phyloP scores from a whole-genome alignment of 805 yeast species.

The Pichia paraexigua region DNA sequence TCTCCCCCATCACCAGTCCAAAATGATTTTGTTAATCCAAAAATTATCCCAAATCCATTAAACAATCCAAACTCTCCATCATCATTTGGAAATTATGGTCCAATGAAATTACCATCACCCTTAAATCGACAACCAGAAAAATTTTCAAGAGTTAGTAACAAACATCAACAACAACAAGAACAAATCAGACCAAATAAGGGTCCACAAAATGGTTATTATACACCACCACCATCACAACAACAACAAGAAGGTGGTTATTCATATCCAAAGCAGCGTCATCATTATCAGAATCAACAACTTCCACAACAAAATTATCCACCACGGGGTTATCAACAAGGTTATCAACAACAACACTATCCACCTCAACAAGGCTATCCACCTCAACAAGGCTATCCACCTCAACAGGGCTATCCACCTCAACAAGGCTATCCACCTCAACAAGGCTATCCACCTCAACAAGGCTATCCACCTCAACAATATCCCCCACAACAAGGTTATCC shows the following conservation, averaged over 20 bases:
- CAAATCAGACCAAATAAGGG: neutral
- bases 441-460: conserved; percentile 11
- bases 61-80: conserved; percentile 4
- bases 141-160: neutral
- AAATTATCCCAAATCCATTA: neutral
- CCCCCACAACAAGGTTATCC: conserved; percentile 9
- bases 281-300: conserved; percentile 2
- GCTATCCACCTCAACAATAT: conserved; percentile 4
- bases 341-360: neutral
- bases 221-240: conserved; percentile 12
- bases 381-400: conserved; percentile 1
- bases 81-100: conserved; percentile 6
- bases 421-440: conserved; percentile 8
- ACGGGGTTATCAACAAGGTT: neutral
- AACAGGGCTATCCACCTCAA: conserved; percentile 1
- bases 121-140: conserved; percentile 3
- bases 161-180: conserved; percentile 8
- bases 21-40: neutral
- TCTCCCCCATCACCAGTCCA: neutral
- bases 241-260: conserved; percentile 5
- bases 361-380: neutral
- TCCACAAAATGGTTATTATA: neutral
- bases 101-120: conserved; percentile 9
- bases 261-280: conserved; percentile 4
- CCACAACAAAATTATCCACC: conserved; percentile 4